Base-by-base conservation (phyloP, 2,329 filamentous ascomycete species). In the Helminthosporium solani region DNA sequence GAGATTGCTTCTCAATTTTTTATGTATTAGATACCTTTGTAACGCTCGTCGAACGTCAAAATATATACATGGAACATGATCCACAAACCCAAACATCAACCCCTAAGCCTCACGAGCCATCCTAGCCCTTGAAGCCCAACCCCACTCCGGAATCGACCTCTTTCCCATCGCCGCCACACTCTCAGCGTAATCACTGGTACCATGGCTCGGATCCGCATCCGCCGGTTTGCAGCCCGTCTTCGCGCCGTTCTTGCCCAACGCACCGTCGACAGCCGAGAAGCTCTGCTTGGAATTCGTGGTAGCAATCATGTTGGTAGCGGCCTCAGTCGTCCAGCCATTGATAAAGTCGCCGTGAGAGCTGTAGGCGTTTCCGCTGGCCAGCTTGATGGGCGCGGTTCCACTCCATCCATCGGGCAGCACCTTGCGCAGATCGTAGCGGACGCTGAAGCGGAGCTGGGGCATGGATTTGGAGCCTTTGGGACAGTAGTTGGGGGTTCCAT, bases 271-370 rank as follows among this genome's bases (percentile, higher is more conserved):
- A 9, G 54, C 47, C 7, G 47, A 50, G 33, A 70, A 76, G n/a
- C 70, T 48, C 46, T 52, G 52, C 56, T 73, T 72, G 40, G 59
- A 54, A 25, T 44, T 53, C 0, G 65, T 71, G 1, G 72, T 64
- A 23, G 55, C 61, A 11, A 76, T 50, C 73, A 77, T 74, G 44
- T 73, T 73, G 44, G 58, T 34, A 0, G 72, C 73, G 0, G 66
- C 69, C 43, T 75, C 72, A 12, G 57, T 55, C 2, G 70, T 61
- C 75, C 75, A 78, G 1, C 64, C 75, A 31, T 76, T 76, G 58
- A 78, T 74, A 41, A 77, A 77, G 52, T 77, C 75, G 3, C 75
- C 74, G 52, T 77, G 75, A 2, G 61, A 65, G 65, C 71, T 73
- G 54, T 64, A 76, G 0, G 70, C 68, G n/a, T 58, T 37, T 5